phyloP scores from a whole-genome alignment of 1,139 yeast species.

The Yamadazyma pseudoaaseri region DNA sequence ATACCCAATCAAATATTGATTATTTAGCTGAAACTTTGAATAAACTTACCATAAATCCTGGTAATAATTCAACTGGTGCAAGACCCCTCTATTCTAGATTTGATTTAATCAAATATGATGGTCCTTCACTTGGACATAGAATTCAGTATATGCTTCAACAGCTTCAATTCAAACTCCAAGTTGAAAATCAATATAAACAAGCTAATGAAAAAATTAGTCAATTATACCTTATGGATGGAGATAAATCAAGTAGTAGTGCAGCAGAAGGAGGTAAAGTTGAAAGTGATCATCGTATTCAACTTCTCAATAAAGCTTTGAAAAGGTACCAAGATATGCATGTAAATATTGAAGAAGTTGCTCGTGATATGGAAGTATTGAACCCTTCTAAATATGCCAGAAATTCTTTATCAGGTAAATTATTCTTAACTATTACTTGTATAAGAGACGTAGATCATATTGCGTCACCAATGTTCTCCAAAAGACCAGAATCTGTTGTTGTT shows the following conservation, averaged over 20 bases:
- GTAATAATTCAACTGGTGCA: constrained; percentile 3
- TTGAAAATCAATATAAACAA: constrained; percentile 87
- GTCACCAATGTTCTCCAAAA: constrained; percentile 70
- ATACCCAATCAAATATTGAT: constrained; percentile 87
- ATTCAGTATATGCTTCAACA: constrained; percentile 95
- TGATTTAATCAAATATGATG: constrained; percentile 86
- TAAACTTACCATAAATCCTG: constrained; percentile 49
- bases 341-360: constrained; percentile 59
- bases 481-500: constrained; percentile 76
- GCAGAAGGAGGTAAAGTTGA: constrained; percentile 88
- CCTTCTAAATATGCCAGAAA: constrained; percentile 74
- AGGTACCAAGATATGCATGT: constrained; percentile 89
- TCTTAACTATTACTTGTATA: constrained; percentile 67
- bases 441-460: constrained; percentile 93
- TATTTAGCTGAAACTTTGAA: constrained; percentile 77
- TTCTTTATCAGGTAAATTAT: constrained; percentile 78
- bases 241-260: constrained; percentile 77
- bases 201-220: constrained; percentile 89
- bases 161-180: constrained; percentile 87
- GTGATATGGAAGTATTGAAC: constrained; percentile 63
- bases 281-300: constrained; percentile 79
- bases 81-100: constrained; percentile 59
- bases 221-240: constrained; percentile 88
- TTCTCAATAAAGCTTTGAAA: constrained; percentile 78
- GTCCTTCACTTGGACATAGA: constrained; percentile 93